Conservation (phyloP, 1,139 yeast genomes). For the Debaryomycetaceae sp. region DNA sequence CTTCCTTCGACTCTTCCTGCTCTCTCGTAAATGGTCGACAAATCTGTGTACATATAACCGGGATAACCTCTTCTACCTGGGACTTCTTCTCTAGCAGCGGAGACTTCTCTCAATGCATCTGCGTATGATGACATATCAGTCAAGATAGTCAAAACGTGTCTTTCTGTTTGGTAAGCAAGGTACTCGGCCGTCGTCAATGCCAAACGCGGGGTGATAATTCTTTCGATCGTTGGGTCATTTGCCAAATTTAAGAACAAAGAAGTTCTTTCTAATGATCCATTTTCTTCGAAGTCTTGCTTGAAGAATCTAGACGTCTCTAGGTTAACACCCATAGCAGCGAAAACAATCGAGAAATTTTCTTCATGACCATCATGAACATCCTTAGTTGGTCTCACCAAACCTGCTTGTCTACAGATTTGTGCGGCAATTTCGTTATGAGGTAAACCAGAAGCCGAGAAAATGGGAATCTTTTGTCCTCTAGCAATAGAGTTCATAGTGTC, state of each 20-base stretch:
- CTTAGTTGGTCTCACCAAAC: constrained; percentile 97
- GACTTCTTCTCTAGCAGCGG: constrained; percentile 99
- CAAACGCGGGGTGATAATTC: constrained; percentile 97
- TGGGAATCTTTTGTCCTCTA: constrained; percentile 99
- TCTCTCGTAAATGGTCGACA: constrained; percentile 97
- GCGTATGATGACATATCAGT: constrained; percentile 99
- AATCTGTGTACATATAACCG: constrained; percentile 99
- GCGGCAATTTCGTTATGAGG: constrained; percentile 99
- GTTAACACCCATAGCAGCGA: constrained; percentile 77
- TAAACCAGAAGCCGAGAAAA: constrained; percentile 97
- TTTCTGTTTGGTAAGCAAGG: constrained; percentile 97
- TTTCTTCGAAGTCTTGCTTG: constrained; percentile 99
- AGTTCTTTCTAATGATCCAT: constrained; percentile 97
- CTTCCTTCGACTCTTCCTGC: constrained; percentile 99
- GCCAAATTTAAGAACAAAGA: constrained; percentile 95
- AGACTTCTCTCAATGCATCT: constrained; percentile 98
- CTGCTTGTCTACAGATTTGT: constrained; percentile 99
- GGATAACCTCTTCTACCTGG: constrained; percentile 99
- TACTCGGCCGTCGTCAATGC: constrained; percentile 99
- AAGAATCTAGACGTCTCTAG: constrained; percentile 51
- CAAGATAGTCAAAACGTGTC: constrained; percentile 95
- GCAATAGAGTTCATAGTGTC: constrained; percentile 99
- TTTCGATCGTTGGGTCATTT: constrained; percentile 98
- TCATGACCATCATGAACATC: constrained; percentile 99
- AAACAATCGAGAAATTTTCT: constrained; percentile 97